phyloP scores from a whole-genome alignment of 345 rosid species.

The Aethionema arabicum region DNA sequence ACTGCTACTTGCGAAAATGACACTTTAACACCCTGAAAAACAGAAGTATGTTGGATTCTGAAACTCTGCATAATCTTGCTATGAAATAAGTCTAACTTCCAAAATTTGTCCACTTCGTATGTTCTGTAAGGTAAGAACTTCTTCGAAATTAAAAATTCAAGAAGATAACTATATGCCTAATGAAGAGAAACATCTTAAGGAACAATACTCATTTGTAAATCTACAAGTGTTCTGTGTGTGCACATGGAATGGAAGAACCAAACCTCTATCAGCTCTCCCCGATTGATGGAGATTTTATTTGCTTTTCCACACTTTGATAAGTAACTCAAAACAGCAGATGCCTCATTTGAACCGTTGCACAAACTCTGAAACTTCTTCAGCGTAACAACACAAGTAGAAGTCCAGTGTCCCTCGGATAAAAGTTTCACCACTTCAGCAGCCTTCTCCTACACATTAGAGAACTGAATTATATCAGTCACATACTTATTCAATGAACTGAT shows the following conservation, averaged over 20 bases:
- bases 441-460: conserved; percentile 28
- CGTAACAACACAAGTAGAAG: conserved; percentile 51
- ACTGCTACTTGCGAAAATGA: conserved; percentile 57
- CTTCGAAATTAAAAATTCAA: conserved; percentile 6
- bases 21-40: conserved; percentile 73
- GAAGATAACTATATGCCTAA: not conserved
- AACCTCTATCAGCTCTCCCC: conserved; percentile 74
- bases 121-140: not conserved
- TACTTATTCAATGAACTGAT: not conserved
- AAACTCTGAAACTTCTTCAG: conserved; percentile 54
- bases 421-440: conserved; percentile 32
- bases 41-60: conserved; percentile 12
- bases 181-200: conserved; percentile 7
- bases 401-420: conserved; percentile 41
- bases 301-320: conserved; percentile 65
- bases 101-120: conserved; percentile 6
- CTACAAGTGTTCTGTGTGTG: not conserved
- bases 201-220: not conserved
- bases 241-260: not conserved
- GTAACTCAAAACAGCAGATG: conserved; percentile 63
- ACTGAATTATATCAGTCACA: conserved; percentile 13
- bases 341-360: conserved; percentile 68
- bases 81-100: not conserved
- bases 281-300: conserved; percentile 46
- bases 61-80: not conserved